These are phyloP conservation scores for Solanum megistacrolobum DNA, from an alignment of 257 asterid genomes.

Conservation along the genomic window DNA sequence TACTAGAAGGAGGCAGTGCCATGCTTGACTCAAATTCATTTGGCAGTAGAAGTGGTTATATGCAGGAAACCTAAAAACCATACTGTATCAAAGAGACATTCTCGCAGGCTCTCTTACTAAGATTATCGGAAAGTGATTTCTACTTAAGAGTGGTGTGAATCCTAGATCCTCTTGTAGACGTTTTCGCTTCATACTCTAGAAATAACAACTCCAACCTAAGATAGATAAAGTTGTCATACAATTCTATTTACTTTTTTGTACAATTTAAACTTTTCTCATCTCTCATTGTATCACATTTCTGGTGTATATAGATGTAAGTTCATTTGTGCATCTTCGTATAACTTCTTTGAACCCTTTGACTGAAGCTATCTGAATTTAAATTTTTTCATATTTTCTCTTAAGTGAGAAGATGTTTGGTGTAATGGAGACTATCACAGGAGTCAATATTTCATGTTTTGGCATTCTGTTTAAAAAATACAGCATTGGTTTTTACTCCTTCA, in stretches of 20 bases:
- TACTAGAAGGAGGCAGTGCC: slow-evolving; percentile 54
- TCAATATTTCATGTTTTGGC: background rate
- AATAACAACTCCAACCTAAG: background rate
- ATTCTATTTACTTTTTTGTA: background rate
- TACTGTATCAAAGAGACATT: slow-evolving; percentile 28
- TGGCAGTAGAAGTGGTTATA: slow-evolving; percentile 56
- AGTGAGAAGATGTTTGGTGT: background rate
- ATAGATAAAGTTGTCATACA: background rate
- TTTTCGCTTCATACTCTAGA: background rate
- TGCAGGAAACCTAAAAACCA: slow-evolving; percentile 30
- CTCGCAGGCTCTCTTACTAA: slow-evolving; percentile 44
- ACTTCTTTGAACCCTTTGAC: background rate
- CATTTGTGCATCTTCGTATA: background rate
- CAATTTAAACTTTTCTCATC: background rate
- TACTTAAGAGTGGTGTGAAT: background rate
- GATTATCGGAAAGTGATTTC: background rate
- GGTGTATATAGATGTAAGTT: background rate
- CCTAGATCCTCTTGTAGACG: background rate
- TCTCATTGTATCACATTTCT: background rate
- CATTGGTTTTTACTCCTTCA: background rate
- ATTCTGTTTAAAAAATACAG: background rate
- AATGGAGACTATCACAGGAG: background rate
- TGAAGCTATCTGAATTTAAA: background rate
- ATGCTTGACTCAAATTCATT: slow-evolving; percentile 30
- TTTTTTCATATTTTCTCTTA: background rate